phyloP scores from a whole-genome alignment of 2,329 filamentous ascomycete species.

The Polychaeton citri region DNA sequence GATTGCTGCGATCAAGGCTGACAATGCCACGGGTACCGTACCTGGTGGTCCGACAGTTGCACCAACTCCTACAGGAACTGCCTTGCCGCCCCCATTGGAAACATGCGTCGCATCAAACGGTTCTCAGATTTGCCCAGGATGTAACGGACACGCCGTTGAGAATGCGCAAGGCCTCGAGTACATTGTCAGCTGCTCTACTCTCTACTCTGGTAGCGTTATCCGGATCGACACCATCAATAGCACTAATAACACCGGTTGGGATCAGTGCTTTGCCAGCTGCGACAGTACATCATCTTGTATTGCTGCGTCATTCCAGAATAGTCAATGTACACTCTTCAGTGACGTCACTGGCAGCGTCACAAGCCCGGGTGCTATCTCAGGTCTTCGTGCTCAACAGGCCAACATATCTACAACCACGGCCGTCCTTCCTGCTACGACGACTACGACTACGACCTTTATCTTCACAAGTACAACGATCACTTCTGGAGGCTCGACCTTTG shows the following conservation, averaged over 20 bases:
- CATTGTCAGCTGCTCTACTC: neutral
- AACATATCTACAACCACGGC: neutral
- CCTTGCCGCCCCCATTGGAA: neutral
- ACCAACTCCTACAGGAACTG: too few species aligned
- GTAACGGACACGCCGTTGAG: neutral
- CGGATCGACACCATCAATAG: neutral
- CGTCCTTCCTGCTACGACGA: neutral
- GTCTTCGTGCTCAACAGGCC: neutral
- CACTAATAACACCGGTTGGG: neutral
- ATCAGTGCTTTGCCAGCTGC: neutral
- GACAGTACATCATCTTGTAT: neutral
- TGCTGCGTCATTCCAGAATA: neutral
- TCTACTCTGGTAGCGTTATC: neutral
- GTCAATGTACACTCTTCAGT: neutral
- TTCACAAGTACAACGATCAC: neutral
- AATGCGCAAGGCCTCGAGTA: neutral
- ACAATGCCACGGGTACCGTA: too few species aligned
- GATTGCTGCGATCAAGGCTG: neutral
- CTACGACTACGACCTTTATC: neutral
- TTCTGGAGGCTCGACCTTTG: neutral
- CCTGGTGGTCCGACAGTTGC: too few species aligned
- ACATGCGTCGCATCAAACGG: neutral
- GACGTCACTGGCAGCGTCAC: neutral
- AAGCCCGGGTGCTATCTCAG: neutral
- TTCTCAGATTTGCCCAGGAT: neutral